Evolutionary conservation across 176 grass and related monocot genomes (phyloP), one percentile per base, ranked within the genome.

Genomic region (Calamus simplicifolius): DNA sequence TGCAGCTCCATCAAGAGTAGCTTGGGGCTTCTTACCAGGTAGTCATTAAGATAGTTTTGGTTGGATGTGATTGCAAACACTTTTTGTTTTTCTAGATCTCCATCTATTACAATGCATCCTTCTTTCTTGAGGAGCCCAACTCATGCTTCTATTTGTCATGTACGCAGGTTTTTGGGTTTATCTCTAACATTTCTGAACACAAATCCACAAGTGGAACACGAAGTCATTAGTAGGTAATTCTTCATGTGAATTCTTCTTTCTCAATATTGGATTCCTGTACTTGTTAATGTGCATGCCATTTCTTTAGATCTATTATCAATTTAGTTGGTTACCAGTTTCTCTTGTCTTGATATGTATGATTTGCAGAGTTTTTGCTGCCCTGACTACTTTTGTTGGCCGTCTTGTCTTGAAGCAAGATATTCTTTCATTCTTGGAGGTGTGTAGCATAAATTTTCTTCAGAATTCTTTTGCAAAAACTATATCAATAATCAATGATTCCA

Each of bases 1-100:
- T 25, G 28, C 16, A 68, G 70, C 49, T 52, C 66, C 58, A 29
- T 71, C 4, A 58, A 70, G 52, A 66, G 61, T 72, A 51, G 72
- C 52, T 58, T 86, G 54, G 64, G 67, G 64, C 75, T 91, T 68
- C 65, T 26, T 82, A 74, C 67, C 69, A 83, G 88, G 88, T 91
- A 35, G 25, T 71, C 13, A 26, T 71, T 16, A 17, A 62, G 60
- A 73, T 56, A 59, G 48, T 30, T 60, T 48, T 28, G 16, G 21
- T 54, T 25, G 18, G 51, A 59, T 43, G 7, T 43, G 35, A 43
- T 10, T 13, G 35, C 8, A 12, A 43, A 43, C 8, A 43, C 10
- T 1, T 43, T 43, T 43, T 35, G 2, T 43, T 43, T 43, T 43
- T 43, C 3, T 43, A 0, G 12, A 43, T 12, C 7, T 13, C 12